Evolutionary conservation across 2,329 filamentous ascomycete genomes (phyloP).

Genomic region (Fusarium sp.): DNA sequence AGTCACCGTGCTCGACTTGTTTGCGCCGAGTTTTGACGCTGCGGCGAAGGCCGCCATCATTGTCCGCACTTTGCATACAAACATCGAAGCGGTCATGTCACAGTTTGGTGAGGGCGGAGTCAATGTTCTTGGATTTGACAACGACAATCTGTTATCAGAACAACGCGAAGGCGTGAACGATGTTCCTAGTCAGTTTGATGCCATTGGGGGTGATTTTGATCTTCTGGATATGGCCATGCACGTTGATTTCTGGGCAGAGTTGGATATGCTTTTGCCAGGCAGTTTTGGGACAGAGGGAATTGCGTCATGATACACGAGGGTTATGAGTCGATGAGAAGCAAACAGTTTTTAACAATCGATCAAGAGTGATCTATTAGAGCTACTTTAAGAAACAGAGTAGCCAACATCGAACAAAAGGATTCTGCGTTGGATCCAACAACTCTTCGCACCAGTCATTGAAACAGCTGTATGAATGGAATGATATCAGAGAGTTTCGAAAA

Average conservation of each 20-base stretch:
- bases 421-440: too few relatives aligned
- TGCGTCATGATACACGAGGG: neutral
- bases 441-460: neutral
- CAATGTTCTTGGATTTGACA: fast-evolving
- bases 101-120: neutral
- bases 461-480: neutral
- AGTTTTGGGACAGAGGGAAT: neutral
- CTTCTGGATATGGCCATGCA: conserved; percentile 21
- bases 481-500: neutral
- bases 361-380: fast-evolving
- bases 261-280: conserved; percentile 1
- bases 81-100: conserved; percentile 17
- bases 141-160: neutral
- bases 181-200: neutral
- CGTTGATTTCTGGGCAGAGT: conserved; percentile 20
- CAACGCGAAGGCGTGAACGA: too few relatives aligned
- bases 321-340: neutral
- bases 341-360: fast-evolving
- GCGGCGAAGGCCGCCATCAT: conserved; percentile 5
- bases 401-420: neutral
- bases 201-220: conserved; percentile 4
- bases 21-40: conserved; percentile 12
- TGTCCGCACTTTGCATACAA: neutral
- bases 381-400: neutral
- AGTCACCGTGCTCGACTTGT: conserved; percentile 5